Conservation (phyloP, 2,329 filamentous ascomycete genomes). For the Cladobotryum mycophilum region DNA sequence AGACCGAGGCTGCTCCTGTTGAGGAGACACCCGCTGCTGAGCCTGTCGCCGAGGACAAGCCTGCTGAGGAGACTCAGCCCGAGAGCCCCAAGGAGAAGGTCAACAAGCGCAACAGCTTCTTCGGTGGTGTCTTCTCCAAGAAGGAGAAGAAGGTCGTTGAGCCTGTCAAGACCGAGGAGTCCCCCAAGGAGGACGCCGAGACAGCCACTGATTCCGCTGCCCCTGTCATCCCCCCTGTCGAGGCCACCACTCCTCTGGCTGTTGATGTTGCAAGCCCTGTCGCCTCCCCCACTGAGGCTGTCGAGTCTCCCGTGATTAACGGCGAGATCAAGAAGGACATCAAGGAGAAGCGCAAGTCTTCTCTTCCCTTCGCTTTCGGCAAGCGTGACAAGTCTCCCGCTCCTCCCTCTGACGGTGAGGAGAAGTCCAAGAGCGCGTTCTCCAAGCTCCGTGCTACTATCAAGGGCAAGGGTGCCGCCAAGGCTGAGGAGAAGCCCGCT, state of each 20-base stretch:
- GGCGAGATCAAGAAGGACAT: conserved; percentile 55
- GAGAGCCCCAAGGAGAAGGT: conserved; percentile 44
- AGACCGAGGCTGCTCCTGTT: conserved; percentile 25
- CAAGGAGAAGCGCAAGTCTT: conserved; percentile 81
- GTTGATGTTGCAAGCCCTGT: conserved; percentile 46
- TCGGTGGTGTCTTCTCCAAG: conserved; percentile 44
- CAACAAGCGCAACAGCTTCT: conserved; percentile 52
- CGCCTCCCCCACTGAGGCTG: conserved; percentile 41
- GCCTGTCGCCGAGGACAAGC: conserved; percentile 23
- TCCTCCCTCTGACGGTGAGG: conserved; percentile 57
- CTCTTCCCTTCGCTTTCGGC: conserved; percentile 66
- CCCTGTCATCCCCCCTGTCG: conserved; percentile 54
- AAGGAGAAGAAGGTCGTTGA: conserved; percentile 56
- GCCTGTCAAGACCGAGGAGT: conserved; percentile 32
- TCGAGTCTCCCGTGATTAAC: conserved; percentile 39
- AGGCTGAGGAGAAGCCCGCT: conserved; percentile 36
- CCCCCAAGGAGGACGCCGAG: conserved; percentile 38
- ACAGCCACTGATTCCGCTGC: conserved; percentile 48
- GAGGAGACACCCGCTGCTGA: conserved; percentile 33
- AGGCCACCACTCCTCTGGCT: conserved; percentile 50
- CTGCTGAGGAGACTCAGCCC: conserved; percentile 34
- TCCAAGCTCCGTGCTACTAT: conserved; percentile 55
- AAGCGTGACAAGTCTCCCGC: conserved; percentile 63
- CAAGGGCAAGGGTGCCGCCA: conserved; percentile 40
- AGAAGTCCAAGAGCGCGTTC: conserved; percentile 45